phyloP scores from a whole-genome alignment of 257 asterid genomes.

The Thymus quinquecostatus region DNA sequence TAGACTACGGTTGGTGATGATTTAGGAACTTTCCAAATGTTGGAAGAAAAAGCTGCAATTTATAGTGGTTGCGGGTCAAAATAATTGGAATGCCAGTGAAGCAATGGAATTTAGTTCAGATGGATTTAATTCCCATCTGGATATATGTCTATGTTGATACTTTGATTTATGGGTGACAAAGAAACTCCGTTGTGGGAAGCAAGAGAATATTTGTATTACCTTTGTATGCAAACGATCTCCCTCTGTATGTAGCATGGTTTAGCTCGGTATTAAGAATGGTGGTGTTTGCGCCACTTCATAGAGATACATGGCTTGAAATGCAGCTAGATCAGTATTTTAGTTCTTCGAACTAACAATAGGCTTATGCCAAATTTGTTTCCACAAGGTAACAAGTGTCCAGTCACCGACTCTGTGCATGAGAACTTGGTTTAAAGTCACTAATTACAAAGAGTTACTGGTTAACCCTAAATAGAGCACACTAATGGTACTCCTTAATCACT shows the following conservation, averaged over 20 bases:
- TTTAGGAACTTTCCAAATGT: background rate
- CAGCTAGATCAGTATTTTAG: background rate
- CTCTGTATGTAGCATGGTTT: background rate
- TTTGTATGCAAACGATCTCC: background rate
- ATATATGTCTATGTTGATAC: background rate
- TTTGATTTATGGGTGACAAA: background rate
- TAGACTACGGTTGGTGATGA: background rate
- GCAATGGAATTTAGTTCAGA: background rate
- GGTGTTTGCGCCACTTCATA: background rate
- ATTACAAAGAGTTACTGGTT: background rate
- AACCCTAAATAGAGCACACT: background rate
- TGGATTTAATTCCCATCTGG: background rate
- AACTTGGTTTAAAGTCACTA: background rate
- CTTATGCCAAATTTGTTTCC: background rate
- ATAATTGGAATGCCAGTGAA: background rate
- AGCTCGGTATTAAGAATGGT: background rate
- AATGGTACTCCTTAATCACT: constrained; percentile 13
- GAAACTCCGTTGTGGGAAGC: background rate
- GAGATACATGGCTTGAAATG: background rate
- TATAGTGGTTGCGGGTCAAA: background rate
- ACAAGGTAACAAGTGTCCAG: background rate
- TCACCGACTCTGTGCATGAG: background rate
- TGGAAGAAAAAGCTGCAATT: background rate
- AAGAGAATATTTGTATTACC: background rate
- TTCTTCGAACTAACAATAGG: background rate